Base-by-base conservation (phyloP, 306 rosid species). In the Begonia masoniana region DNA sequence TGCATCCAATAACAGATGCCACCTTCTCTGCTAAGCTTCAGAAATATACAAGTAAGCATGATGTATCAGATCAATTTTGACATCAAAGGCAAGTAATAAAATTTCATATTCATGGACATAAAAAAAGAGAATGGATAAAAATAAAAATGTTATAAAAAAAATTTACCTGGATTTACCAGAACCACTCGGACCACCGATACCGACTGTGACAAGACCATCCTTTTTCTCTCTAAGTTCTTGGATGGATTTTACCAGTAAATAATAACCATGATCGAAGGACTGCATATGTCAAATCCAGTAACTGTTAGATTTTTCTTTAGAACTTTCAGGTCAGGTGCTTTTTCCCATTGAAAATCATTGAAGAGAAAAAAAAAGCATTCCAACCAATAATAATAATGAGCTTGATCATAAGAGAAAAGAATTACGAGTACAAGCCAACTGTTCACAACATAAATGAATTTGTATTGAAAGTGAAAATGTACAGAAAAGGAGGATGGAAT, bases 11-110 rank as follows among this genome's bases (percentile, higher is more conserved):
- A 65, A 92, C 95, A 60, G 99, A 86, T 56, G 86, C 87, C 78
- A 92, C 96, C 88, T 92, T 92, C 68, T 92, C 99, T 75, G 95
- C 82, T 81, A 92, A 86, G 96, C 99, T 92, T 77, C 73, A 82
- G 65, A 62, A 59, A 68, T 73, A 83, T 41, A 58, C 71, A 62
- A 65, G 39, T 60, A 26, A 48, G 23, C 60, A 56, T 31, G 54
- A 58, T 49, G 47, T 67, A 57, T 63, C 52, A 67, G 54, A 65
- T 31, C 58, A 59, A 62, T 56, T 35, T 45, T 63, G 70, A 50
- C 43, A 60, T 57, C 54, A 35, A 58, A 53, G 67, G 51, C 45
- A 65, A 61, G 64, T 46, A 13, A 47, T 19, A 21, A 50, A 58
- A n/a, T 46, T 41, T 16, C 48, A 15, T 24, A 31, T 46, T 24